Conservation (phyloP, 768 basidiomycete species). For the Jaapia argillacea region DNA sequence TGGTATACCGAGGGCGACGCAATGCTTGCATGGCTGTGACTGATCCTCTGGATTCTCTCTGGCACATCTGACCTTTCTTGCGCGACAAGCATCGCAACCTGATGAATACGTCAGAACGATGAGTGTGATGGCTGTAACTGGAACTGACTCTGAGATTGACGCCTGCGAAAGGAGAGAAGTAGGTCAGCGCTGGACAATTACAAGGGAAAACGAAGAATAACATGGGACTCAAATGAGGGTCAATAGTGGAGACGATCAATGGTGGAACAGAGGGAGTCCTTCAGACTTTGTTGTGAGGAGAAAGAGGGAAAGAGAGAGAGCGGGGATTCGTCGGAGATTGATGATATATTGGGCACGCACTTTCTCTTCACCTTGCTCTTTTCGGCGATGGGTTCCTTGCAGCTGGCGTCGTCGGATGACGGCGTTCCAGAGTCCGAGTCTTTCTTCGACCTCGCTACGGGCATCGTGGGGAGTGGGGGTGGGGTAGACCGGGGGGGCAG, state of each 20-base stretch:
- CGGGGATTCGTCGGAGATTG: background rate
- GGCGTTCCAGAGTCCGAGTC: conserved; percentile 50
- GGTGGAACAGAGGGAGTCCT: background rate
- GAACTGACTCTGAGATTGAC: conserved; percentile 80
- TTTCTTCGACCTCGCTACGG: conserved; percentile 59
- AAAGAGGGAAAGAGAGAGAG: conserved; percentile 11
- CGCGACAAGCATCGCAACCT: conserved; percentile 84
- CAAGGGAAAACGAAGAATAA: conserved; percentile 21
- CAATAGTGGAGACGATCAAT: too few relatives aligned
- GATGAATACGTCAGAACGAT: conserved; percentile 12
- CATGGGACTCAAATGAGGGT: conserved; percentile 30
- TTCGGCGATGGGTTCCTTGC: conserved; percentile 49
- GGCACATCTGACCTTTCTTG: conserved; percentile 80
- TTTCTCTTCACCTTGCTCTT: conserved; percentile 74
- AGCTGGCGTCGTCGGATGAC: conserved; percentile 52
- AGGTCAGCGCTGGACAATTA: conserved; percentile 12
- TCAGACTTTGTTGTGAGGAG: conserved; percentile 14
- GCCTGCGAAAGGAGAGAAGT: conserved; percentile 36
- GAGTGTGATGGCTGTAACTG: conserved; percentile 9
- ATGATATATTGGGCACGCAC: conserved; percentile 44
- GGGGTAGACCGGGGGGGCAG: too few relatives aligned
- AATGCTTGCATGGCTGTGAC: conserved; percentile 81
- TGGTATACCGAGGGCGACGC: conserved; percentile 67
- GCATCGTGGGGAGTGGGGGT: conserved; percentile 36
- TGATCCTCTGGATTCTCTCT: conserved; percentile 71